A percentile compares a stretch with the other conserved stretches of the same genome.
Conservation (phyloP, 2,329 filamentous ascomycete species). For the Chaetomiaceae sp. region DNA sequence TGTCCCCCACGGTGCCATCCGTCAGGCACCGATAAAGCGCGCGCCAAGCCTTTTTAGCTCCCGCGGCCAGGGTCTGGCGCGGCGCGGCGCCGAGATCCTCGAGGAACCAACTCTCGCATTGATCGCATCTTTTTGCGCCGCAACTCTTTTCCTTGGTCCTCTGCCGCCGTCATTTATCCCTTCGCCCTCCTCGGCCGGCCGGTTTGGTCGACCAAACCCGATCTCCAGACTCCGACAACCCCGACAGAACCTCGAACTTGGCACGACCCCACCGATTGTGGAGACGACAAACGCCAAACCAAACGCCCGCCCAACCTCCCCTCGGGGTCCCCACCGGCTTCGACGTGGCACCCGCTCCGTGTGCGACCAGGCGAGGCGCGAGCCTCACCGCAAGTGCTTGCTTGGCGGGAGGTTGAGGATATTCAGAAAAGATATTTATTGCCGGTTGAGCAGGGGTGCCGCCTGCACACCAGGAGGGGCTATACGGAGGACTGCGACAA, state of each 20-base stretch:
- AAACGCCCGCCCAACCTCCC: slow-evolving; percentile 7
- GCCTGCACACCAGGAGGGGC: too few relatives aligned
- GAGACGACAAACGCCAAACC: background rate
- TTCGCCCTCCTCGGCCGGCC: background rate
- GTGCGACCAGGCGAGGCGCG: slow-evolving; percentile 8
- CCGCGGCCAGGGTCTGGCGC: background rate
- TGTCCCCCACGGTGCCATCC: slow-evolving; percentile 1
- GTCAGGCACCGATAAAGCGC: slow-evolving; percentile 11
- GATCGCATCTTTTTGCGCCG: background rate
- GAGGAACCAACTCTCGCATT: background rate
- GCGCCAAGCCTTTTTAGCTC: slow-evolving; percentile 8
- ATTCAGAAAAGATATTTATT: background rate
- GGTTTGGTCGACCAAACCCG: background rate
- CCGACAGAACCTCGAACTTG: background rate
- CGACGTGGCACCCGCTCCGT: slow-evolving; percentile 6
- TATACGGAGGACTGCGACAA: too few relatives aligned
- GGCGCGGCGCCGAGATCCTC: slow-evolving; percentile 8
- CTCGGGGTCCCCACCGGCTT: background rate
- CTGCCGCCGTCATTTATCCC: background rate
- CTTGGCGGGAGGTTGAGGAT: background rate
- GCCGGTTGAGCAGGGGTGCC: too few relatives aligned
- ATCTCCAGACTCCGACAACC: slow-evolving; percentile 2
- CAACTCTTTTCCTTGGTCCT: background rate
- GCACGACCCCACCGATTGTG: slow-evolving; percentile 4
- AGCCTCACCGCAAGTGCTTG: slow-evolving; percentile 8